Evolutionary conservation across 495 filamentous ascomycete genomes (phyloP), one percentile per base, ranked within the genome.

Genomic region (Lasiosphaeriaceae sp.): DNA sequence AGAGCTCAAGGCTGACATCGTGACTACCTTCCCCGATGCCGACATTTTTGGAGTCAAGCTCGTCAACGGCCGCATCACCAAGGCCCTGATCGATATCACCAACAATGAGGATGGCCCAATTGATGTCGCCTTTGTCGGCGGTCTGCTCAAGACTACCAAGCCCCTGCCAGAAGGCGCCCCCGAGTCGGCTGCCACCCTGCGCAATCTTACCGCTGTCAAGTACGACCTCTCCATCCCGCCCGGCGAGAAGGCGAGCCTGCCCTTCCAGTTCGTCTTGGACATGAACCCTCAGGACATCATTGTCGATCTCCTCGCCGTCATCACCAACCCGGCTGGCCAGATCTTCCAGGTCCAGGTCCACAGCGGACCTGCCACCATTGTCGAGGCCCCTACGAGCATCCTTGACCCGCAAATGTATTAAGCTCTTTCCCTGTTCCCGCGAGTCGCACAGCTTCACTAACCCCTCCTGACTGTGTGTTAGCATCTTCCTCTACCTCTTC

Each of bases 401-500:
- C 88, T 98, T 62, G 94, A 98, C 70, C 94, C 94, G 52, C 93
- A 97, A 69, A 93, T 96, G 93, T 96, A 31, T 4, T 3, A 80
- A 77, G 84, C 70, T 50, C 39, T 55, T 50, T 39, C 22, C 21
- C n/a, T 21, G 46, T 50, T 37, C 5, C 34, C 17, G 31, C 26
- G 26, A 31, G 26, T 9, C 26, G 26, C 26, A 51, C 31, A 31
- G 47, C 50, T 34, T 35, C 26, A 29, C 11, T 17, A n/a, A 21
- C 31, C 17, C 20, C 8, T 14, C 20, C 8, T 14, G 47, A 16
- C 21, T 19, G 2, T 50, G 7, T 50, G 20, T 37, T 58, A 96
- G 92, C 64, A 88, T 96, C 74, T 98, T 98, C 85, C 86, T 98
- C 56, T 98, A 97, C 79, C 84, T 96, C 71, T 84, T 97, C 80